Evolutionary conservation across 2,329 filamentous ascomycete species (phyloP), one percentile per base, ranked within the genome.

Genomic region (Diplodia intermedia): DNA sequence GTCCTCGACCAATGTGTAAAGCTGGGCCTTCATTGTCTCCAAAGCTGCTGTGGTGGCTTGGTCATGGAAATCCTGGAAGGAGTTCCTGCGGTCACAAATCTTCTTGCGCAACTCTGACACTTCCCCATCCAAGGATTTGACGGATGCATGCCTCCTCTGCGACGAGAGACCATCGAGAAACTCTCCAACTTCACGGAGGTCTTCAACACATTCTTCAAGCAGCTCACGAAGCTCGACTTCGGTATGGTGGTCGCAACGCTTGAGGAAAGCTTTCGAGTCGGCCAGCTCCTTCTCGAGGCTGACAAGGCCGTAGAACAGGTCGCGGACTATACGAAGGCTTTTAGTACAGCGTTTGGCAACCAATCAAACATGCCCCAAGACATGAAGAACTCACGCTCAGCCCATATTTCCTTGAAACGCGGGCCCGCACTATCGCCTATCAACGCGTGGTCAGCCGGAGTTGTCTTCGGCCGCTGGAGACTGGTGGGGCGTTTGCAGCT

Each of bases 201-300:
- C 62, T 18, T 65, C 50, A 5, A 38, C 33, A 18, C 62, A 65
- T 31, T 65, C 62, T 54, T 65, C 49, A 14, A 43, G 18, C 5
- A 65, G 50, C n/a, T 55, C 60, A 26, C 43, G 43, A 23, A 62
- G 50, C 14, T 65, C 62, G n/a, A 65, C 20, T 54, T 65, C 62
- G 12, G 33, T 53, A 18, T 54, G 62, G 40, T 54, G 62, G 9
- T 54, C 49, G 33, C 62, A 55, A 11, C 62, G 49, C 23, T 65
- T 55, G 23, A 65, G 50, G 14, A 65, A 65, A 6, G 49, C 43
- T 15, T 65, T 65, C 8, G 50, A 31, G 31, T 54, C 9, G 31
- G 49, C 36, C 12, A 55, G 49, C 31, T 65, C 50, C 9, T 65
- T n/a, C 31, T 52, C 60, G 14, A 65, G 47, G 18, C 23, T 7